Conservation (phyloP, 2,329 filamentous ascomycete species). For the Shiraia sp. region DNA sequence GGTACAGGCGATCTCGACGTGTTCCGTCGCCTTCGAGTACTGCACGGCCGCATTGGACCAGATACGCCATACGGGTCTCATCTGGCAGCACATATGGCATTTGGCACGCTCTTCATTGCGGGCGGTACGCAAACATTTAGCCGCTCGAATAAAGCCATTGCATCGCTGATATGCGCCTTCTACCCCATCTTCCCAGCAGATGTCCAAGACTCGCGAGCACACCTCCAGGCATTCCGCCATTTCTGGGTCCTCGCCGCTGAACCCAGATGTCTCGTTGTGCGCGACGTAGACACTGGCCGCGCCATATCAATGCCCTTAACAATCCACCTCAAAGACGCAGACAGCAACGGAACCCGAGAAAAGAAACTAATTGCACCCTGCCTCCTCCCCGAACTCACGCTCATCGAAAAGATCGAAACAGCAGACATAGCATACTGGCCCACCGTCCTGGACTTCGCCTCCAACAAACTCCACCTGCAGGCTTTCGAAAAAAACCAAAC, state of each 20-base stretch:
- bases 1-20: constrained; percentile 88
- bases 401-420: constrained; percentile 65
- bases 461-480: constrained; percentile 63
- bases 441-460: constrained; percentile 72
- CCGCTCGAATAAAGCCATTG: constrained; percentile 84
- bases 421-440: constrained; percentile 76
- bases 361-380: constrained; percentile 56
- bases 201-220: constrained; percentile 91
- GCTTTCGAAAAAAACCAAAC: constrained; percentile 73
- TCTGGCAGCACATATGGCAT: constrained; percentile 87
- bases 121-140: constrained; percentile 92
- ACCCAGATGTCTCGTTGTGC: constrained; percentile 81
- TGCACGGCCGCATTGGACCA: constrained; percentile 83
- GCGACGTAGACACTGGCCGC: constrained; percentile 82
- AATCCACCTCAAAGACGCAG: constrained; percentile 60
- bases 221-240: constrained; percentile 94
- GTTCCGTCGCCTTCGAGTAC: constrained; percentile 79
- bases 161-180: constrained; percentile 84
- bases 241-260: constrained; percentile 96
- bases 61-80: constrained; percentile 93
- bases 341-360: constrained; percentile 19
- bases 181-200: constrained; percentile 90
- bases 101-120: constrained; percentile 87
- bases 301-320: constrained; percentile 74
- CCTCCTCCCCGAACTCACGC: constrained; percentile 66